Conservation (phyloP, 108 stramenopile species). For the Skeletonema potamos region DNA sequence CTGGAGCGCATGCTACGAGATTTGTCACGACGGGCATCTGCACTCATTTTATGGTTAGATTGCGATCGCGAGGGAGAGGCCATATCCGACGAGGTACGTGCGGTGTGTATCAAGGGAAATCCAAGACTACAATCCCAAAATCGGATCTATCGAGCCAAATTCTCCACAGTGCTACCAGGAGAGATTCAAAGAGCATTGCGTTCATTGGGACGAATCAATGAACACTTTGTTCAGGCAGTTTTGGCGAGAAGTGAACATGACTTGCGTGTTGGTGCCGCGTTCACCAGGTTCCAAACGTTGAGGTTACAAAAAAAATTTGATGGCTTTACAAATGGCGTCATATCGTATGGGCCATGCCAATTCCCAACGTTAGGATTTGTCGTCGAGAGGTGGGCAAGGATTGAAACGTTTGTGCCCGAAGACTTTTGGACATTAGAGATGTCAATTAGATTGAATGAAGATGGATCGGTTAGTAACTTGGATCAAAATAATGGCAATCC, state of each 20-base stretch:
- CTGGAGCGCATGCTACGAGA: conserved; percentile 64
- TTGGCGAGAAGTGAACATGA: conserved; percentile 92
- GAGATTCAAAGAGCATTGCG: conserved; percentile 87
- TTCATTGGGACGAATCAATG: conserved; percentile 70
- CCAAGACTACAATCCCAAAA: conserved; percentile 44
- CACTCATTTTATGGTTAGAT: conserved; percentile 97
- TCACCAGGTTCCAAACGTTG: conserved; percentile 98
- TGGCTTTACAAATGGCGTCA: conserved; percentile 57
- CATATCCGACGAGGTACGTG: conserved; percentile 90
- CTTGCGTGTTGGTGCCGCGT: conserved; percentile 94
- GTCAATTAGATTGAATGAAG: conserved; percentile 45
- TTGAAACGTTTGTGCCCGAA: conserved; percentile 92
- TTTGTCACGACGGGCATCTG: conserved; percentile 51
- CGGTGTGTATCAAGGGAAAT: conserved; percentile 73
- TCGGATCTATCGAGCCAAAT: conserved; percentile 82
- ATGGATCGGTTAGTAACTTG: conserved; percentile 27
- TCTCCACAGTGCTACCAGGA: conserved; percentile 88
- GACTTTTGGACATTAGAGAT: conserved; percentile 93
- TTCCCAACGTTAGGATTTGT: conserved; percentile 99
- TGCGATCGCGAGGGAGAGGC: conserved; percentile 99
- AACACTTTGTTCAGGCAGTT: conserved; percentile 82
- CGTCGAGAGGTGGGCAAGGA: conserved; percentile 95
- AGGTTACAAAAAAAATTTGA: conserved; percentile 90
- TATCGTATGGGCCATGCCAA: conserved; percentile 98
- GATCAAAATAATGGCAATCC: conserved; percentile 19